Evolutionary conservation across 164 flowering plant species (phyloP).

Genomic region (Tetrastigma voinierianum): DNA sequence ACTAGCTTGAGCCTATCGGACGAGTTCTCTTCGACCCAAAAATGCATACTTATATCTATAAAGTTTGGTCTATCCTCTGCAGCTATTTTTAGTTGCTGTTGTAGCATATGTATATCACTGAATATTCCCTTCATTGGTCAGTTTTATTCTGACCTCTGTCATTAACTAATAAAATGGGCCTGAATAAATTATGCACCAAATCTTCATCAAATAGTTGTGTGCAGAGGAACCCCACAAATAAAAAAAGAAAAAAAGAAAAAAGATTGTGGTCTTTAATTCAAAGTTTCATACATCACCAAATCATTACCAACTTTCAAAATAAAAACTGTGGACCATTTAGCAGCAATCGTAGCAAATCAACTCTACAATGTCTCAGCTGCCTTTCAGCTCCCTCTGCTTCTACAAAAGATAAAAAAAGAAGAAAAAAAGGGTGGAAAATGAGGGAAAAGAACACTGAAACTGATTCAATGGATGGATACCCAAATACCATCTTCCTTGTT

Average conservation of each 20-base stretch:
- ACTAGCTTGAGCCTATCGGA: no score
- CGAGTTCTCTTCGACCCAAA: no score
- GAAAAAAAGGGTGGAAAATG: neutral
- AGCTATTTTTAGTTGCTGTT: no score
- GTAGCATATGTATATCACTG: neutral
- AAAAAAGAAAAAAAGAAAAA: neutral
- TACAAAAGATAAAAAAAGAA: neutral
- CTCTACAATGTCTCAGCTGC: slow-evolving; percentile 14
- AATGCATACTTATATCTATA: no score
- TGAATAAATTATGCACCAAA: neutral
- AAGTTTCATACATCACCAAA: slow-evolving; percentile 6
- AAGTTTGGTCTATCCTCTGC: no score
- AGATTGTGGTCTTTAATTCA: neutral
- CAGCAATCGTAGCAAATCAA: slow-evolving; percentile 6
- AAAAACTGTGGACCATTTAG: slow-evolving; percentile 14
- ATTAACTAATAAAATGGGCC: neutral
- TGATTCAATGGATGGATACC: neutral
- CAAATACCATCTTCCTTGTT: slow-evolving; percentile 1
- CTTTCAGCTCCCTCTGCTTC: slow-evolving; percentile 3
- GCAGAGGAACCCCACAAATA: neutral
- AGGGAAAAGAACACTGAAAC: neutral
- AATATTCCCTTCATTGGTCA: neutral
- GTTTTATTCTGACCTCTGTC: neutral
- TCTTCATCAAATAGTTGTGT: neutral
- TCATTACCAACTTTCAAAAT: slow-evolving; percentile 4